phyloP scores from a whole-genome alignment of 2,329 filamentous ascomycete genomes.

The Epichloe brachyelytri region DNA sequence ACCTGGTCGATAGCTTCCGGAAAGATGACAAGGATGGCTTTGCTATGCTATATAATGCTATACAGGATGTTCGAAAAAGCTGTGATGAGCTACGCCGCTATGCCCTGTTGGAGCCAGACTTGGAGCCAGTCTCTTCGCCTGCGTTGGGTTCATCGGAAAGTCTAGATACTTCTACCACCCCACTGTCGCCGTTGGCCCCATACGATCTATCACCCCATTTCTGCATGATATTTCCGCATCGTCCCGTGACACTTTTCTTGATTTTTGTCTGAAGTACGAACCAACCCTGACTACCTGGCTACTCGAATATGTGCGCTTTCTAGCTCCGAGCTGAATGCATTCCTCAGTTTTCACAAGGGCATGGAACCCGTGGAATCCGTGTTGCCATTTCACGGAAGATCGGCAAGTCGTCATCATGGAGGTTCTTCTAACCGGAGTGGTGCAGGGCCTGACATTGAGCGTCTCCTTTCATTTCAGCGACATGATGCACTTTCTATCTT shows the following conservation, averaged over 20 bases:
- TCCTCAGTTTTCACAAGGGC: constrained; percentile 67
- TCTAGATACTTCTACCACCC: constrained; percentile 32
- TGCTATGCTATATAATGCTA: constrained; percentile 59
- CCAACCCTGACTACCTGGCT: constrained; percentile 79
- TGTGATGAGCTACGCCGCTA: constrained; percentile 61
- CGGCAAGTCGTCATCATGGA: constrained; percentile 31
- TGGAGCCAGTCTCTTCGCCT: constrained; percentile 42
- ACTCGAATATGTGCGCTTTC: constrained; percentile 66
- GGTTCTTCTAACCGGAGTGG: constrained; percentile 30
- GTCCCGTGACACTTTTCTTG: constrained; percentile 61
- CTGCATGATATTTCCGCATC: constrained; percentile 63
- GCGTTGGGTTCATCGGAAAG: constrained; percentile 33
- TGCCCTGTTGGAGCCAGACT: constrained; percentile 58
- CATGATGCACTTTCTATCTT: constrained; percentile 76
- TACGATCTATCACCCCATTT: constrained; percentile 39
- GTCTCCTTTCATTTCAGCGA: constrained; percentile 76
- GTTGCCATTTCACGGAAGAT: constrained; percentile 51
- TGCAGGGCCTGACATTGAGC: constrained; percentile 57
- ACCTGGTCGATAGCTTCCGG: constrained; percentile 65
- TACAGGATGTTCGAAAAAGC: constrained; percentile 67
- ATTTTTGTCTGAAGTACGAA: constrained; percentile 73
- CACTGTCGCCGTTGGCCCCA: constrained; percentile 22
- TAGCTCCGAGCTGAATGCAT: constrained; percentile 59
- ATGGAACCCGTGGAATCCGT: constrained; percentile 76
- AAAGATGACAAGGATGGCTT: constrained; percentile 70